These are phyloP conservation scores for Lasiodiplodia hormozganensis DNA, from an alignment of 2,329 filamentous ascomycete species.

Conservation along the genomic window DNA sequence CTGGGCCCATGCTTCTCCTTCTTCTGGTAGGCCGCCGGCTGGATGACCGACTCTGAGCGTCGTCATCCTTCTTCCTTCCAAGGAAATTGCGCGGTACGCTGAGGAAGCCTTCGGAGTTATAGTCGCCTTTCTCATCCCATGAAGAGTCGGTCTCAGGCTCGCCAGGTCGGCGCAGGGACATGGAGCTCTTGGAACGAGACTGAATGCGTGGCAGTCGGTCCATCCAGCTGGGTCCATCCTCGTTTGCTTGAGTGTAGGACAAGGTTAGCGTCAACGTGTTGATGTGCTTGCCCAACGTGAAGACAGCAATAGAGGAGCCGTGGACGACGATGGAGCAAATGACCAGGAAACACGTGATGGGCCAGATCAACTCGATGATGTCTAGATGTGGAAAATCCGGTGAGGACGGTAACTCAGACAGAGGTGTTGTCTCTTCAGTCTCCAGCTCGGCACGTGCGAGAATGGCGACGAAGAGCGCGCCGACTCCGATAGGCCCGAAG, in stretches of 20 bases:
- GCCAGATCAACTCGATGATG: slow-evolving; percentile 89
- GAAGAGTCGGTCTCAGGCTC: slow-evolving; percentile 59
- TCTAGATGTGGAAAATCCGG: slow-evolving; percentile 67
- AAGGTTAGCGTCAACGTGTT: slow-evolving; percentile 95
- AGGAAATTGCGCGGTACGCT: slow-evolving; percentile 79
- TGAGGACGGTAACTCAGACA: slow-evolving; percentile 64
- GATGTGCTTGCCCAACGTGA: slow-evolving; percentile 96
- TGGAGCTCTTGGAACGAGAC: slow-evolving; percentile 80
- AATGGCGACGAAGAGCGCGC: slow-evolving; percentile 94
- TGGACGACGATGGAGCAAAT: slow-evolving; percentile 94
- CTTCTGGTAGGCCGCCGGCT: slow-evolving; percentile 61
- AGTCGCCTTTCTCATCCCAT: slow-evolving; percentile 63
- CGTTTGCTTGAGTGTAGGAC: slow-evolving; percentile 90
- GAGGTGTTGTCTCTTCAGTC: slow-evolving; percentile 74
- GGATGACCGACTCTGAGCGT: slow-evolving; percentile 66
- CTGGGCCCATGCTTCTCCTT: slow-evolving; percentile 73
- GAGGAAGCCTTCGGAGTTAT: slow-evolving; percentile 73
- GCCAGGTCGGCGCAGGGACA: slow-evolving; percentile 75
- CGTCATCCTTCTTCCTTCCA: slow-evolving; percentile 78
- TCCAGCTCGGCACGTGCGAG: slow-evolving; percentile 92
- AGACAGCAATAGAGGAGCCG: slow-evolving; percentile 97
- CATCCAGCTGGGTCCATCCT: slow-evolving; percentile 94
- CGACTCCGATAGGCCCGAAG: slow-evolving; percentile 96
- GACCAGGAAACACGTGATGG: slow-evolving; percentile 91
- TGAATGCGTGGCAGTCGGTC: slow-evolving; percentile 83